A percentile compares a stretch with the other conserved stretches of the same genome.
Conservation (phyloP, 2,329 filamentous ascomycete genomes). For the Colletotrichum euphorbiae region DNA sequence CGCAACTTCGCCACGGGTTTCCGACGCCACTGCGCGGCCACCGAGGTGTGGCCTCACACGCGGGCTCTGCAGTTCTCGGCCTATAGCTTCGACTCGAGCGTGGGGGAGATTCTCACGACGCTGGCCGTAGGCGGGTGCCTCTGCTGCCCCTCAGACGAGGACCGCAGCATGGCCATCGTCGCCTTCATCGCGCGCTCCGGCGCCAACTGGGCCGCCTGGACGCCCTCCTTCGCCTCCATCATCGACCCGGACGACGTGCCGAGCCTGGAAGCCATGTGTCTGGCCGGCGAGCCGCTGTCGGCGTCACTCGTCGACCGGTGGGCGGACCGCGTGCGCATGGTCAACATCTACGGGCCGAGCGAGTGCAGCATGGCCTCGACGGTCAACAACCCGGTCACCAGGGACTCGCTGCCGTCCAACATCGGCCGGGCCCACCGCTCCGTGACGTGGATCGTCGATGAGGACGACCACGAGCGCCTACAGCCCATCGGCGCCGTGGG, state of each 20-base stretch:
- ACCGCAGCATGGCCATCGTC: conserved; percentile 39
- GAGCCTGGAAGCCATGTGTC: conserved; percentile 27
- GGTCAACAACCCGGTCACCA: conserved; percentile 21
- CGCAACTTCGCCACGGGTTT: conserved; percentile 18
- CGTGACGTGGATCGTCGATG: conserved; percentile 43
- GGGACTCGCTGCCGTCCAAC: conserved; percentile 39
- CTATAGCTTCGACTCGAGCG: conserved; percentile 64
- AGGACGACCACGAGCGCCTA: conserved; percentile 38
- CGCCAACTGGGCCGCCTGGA: conserved; percentile 39
- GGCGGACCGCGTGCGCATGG: conserved; percentile 23
- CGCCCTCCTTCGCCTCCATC: conserved; percentile 39
- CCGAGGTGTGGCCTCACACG: conserved; percentile 12
- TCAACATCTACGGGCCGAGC: conserved; percentile 20
- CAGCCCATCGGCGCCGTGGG: conserved; percentile 41
- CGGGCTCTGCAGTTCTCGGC: conserved; percentile 58
- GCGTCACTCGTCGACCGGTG: conserved; percentile 35
- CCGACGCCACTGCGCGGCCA: conserved; percentile 9
- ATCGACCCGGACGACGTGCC: conserved; percentile 37
- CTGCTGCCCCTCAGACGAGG: conserved; percentile 27
- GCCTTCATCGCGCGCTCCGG: conserved; percentile 41
- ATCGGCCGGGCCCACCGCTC: conserved; percentile 38
- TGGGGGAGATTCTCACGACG: conserved; percentile 63
- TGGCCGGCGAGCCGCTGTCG: conserved; percentile 42
- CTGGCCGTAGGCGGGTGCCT: conserved; percentile 68
- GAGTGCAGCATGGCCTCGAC: conserved; percentile 20